Base-by-base conservation (phyloP, 192 early-diverging fungal genomes). In the Coemansia sp. region DNA sequence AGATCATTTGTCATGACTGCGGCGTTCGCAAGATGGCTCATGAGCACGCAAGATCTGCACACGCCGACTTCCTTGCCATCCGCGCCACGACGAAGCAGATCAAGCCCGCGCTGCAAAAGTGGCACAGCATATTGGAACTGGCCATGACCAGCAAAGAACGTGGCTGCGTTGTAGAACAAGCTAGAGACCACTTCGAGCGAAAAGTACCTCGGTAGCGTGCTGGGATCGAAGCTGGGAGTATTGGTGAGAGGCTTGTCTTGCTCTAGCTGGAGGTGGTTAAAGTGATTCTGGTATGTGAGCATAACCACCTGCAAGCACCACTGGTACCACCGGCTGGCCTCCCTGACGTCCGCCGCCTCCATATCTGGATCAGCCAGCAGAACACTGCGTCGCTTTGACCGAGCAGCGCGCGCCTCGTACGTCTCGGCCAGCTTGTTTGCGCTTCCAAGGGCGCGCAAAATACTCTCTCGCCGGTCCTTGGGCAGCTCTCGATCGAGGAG, bases 21-120 rank as follows among this genome's bases (percentile, higher is more conserved):
- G 3, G 75, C 75, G 20, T 84, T 84, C 50, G 78, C 82, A 69
- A 84, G 47, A 38, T 84, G 82, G 77, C 78, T 84, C 78, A 84
- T 80, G 47, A 84, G 65, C 18, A 80, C 49, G 63, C 74, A 74
- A 38, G 82, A 80, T 24, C 78, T 44, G 53, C 82, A 84, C 5
- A 80, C 75, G 40, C 40, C 43, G 5, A 58, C 33, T 44, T 84
- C 74, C 44, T 57, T 70, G 43, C 78, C 78, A 7, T 79, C 78
- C 3, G 74, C 66, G 13, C 65, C 78, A 20, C 68, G 69, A 7
- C 71, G 71, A 66, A 84, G 66, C 36, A 84, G 82, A 74, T 84
- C 82, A 24, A 84, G 77, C 44, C 78, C 71, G 18, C 82, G 71
- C 64, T 74, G 72, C 74, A 84, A 63, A 36, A 84, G 75, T n/a